Evolutionary conservation across 495 filamentous ascomycete genomes (phyloP).

Genomic region (Annulohypoxylon maeteangense): DNA sequence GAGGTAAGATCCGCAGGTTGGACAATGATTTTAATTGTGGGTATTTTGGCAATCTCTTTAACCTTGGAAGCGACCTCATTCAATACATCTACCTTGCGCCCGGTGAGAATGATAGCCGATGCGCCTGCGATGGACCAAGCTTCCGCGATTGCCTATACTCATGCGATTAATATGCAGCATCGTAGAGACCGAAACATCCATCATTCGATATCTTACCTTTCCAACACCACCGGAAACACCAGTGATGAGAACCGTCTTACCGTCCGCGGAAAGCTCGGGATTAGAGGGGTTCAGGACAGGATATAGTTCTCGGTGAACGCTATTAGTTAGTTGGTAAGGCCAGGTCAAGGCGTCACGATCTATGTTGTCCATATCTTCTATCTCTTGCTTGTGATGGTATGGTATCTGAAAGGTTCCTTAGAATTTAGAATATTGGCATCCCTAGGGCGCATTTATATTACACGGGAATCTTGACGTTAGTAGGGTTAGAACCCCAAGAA

Average conservation of each 20-base stretch:
- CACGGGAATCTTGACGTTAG: neutral
- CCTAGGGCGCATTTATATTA: neutral
- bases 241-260: conserved; percentile 56
- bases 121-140: conserved; percentile 50
- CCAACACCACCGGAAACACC: conserved; percentile 54
- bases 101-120: conserved; percentile 49
- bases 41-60: conserved; percentile 23
- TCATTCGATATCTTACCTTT: conserved; percentile 18
- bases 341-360: conserved; percentile 35
- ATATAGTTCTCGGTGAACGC: conserved; percentile 47
- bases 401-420: too few species aligned
- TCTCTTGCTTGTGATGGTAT: neutral
- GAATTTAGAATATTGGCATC: too few species aligned
- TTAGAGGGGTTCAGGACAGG: conserved; percentile 50
- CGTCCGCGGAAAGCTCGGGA: conserved; percentile 49
- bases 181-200: neutral
- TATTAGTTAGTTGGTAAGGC: conserved; percentile 43
- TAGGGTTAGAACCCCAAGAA: neutral
- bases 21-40: conserved; percentile 42
- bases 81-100: conserved; percentile 46
- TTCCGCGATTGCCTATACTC: conserved; percentile 31
- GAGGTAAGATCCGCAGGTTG: conserved; percentile 48
- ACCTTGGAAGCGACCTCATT: conserved; percentile 37
- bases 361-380: conserved; percentile 16
- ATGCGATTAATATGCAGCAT: neutral